phyloP scores from a whole-genome alignment of 305 asterid species.

The Withania somnifera region DNA sequence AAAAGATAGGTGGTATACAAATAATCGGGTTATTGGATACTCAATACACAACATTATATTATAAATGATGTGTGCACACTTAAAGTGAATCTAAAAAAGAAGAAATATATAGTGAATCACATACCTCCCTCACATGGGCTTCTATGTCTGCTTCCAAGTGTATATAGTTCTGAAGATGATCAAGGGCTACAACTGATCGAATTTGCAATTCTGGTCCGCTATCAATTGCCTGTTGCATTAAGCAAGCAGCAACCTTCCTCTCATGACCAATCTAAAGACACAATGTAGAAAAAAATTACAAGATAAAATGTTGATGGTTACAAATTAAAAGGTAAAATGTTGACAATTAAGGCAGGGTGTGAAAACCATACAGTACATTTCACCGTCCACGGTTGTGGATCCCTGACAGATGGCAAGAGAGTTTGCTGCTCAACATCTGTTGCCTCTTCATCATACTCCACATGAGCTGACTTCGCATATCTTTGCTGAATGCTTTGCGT shows the following conservation, averaged over 20 bases:
- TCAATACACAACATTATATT: neutral
- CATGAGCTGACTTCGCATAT: constrained; percentile 50
- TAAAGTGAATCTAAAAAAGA: neutral
- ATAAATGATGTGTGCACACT: neutral
- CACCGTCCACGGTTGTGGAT: constrained; percentile 93
- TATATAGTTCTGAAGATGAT: constrained; percentile 65
- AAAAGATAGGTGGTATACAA: neutral
- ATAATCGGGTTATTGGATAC: neutral
- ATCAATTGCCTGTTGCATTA: constrained; percentile 80
- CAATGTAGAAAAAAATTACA: neutral
- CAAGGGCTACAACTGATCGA: constrained; percentile 69
- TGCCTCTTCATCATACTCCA: constrained; percentile 78
- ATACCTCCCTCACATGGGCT: constrained; percentile 90
- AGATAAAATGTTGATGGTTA: neutral
- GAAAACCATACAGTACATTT: constrained; percentile 74
- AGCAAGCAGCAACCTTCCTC: constrained; percentile 83
- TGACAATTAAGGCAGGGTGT: neutral
- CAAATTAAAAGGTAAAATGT: neutral
- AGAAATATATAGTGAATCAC: neutral
- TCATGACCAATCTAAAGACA: constrained; percentile 60
- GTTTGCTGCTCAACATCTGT: constrained; percentile 92
- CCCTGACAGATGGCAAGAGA: constrained; percentile 80
- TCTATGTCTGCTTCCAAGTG: constrained; percentile 89
- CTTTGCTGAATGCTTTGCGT: constrained; percentile 65
- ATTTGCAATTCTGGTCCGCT: constrained; percentile 66